Base-by-base conservation (phyloP, 108 stramenopile species). In the Nannochloropsis salina region DNA sequence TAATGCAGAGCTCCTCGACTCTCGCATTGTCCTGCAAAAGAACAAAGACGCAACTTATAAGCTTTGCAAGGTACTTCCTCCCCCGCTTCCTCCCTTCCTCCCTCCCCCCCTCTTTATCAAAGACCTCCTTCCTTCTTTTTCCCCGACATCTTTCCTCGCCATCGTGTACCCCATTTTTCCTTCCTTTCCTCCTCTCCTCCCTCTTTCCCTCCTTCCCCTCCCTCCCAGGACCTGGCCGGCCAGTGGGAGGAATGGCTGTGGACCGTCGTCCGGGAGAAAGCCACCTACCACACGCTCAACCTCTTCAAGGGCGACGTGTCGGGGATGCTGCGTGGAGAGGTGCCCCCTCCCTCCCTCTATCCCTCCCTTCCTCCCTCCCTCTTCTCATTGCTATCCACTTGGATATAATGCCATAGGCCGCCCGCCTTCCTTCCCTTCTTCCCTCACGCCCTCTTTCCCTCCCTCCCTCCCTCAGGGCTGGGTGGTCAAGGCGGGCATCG, bases 201-300 rank as follows among this genome's bases (percentile, higher is more conserved):
- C 47, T 12, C 47, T 12, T 12, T 51, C 47, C 47, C 47, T 51
- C 47, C 47, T 12, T 51, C 47, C 47, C 47, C 47, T 12, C 47
- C 47, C 47, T 51, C 47, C 47, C 47, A 9, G 12, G 47, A n/a
- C 80, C 85, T 89, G 42, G 90, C 90, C n/a, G 83, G 85, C 31
- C 44, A 87, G 15, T 85, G 90, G 47, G 90, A 90, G 87, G 82
- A 83, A 31, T 90, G 90, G 90, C 82, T 81, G 44, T 90, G 90
- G 90, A 85, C 82, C 41, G 89, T 90, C 3, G 45, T 89, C 8
- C 74, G 89, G 12, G 90, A 90, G 89, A 90, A 90, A 87, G 94
- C 96, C 31, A 93, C 95, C 22, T 98, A 98, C 92, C 97, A 97
- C 93, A 94, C 96, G 21, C 94, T 99, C 81, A 99, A 99, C 92